Evolutionary conservation across 805 yeast species (phyloP), one percentile per base, ranked within the genome.

Genomic region (Kuraishia cidri): DNA sequence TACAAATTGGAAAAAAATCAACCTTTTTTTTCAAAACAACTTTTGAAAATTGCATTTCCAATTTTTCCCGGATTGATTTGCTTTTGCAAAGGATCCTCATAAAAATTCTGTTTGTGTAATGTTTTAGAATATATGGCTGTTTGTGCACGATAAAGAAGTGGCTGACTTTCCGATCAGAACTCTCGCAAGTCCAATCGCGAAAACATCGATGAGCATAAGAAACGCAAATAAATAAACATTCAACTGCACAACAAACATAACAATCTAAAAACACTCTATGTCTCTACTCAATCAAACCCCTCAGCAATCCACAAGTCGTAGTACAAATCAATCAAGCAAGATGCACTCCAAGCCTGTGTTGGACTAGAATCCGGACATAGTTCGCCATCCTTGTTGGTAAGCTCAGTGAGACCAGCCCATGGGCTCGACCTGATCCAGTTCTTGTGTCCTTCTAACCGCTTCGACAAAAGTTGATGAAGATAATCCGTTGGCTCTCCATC

Each of bases 281-380:
- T n/a, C n/a, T n/a, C n/a, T n/a, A n/a, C n/a, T n/a, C n/a, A n/a
- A n/a, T n/a, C n/a, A n/a, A n/a, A n/a, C n/a, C n/a, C 19, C 20
- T 50, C 53, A 26, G 28, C 43, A 5, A 13, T 30, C 72, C 74
- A 74, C 17, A 73, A 52, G 47, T 86, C 95, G 41, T 69, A 66
- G 52, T 74, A 83, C 34, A 90, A 58, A 52, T 90, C 97, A 21
- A 90, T 54, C 37, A 92, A 56, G 46, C 96, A 84, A 2, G 92
- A 79, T 0, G 90, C 61, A 50, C 95, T 84, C 98, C 98, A 90
- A 0, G 97, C 97, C 54, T 90, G 98, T 0, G 97, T 79, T 3
- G 97, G 96, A 42, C 94, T 82, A 2, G 95, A 84, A 54, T 92
- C 97, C 12, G 52, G 48, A 52, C 98, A 90, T 7, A 75, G 45